Base-by-base conservation (phyloP, 2,329 filamentous ascomycete genomes). In the Pestalotiopsis sp. region DNA sequence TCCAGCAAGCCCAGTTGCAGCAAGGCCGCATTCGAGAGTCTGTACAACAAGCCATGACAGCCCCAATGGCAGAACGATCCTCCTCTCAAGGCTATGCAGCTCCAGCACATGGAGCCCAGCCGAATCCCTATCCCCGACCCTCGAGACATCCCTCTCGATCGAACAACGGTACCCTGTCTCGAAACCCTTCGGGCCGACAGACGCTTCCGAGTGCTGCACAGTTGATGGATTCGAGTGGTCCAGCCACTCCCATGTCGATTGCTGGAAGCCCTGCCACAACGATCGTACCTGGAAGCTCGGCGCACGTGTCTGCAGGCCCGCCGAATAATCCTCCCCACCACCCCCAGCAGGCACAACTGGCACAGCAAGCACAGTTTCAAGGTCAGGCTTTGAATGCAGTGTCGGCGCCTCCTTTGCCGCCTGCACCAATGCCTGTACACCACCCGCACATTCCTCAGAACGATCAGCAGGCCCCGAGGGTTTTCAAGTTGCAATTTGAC, bases 401-500 rank as follows among this genome's bases (percentile, higher is more conserved):
- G 17, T 67, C 67, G 23, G 69, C 67, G 17, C 49, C 61, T 12
- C 64, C 64, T 23, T 9, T 66, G 20, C 57, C 66, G 4, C 36
- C 69, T 27, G 41, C 65, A 27, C 23, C 68, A n/a, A 12, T 69
- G 45, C 62, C 75, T 41, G 74, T 70, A 36, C 78, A 83, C 56
- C 83, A 87, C 67, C 84, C 83, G 3, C 85, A 86, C 70, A 83
- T 86, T 11, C 76, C 78, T 1, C 78, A 80, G 49, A 77, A 81
- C 7, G 86, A 88, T 70, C 75, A 82, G 39, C 84, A 83, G 67
- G 83, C 85, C 12, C 83, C 85, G 7, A 82, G 96, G 27, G 93
- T 99, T 3, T 99, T 98, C 85, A 99, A 99, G 81, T 85, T 98
- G 45, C 96, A 99, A 79, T 99, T 98, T 74, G 96, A 99, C 78